Evolutionary conservation across 495 filamentous ascomycete species (phyloP).

Genomic region (Bryoglossum gracile): DNA sequence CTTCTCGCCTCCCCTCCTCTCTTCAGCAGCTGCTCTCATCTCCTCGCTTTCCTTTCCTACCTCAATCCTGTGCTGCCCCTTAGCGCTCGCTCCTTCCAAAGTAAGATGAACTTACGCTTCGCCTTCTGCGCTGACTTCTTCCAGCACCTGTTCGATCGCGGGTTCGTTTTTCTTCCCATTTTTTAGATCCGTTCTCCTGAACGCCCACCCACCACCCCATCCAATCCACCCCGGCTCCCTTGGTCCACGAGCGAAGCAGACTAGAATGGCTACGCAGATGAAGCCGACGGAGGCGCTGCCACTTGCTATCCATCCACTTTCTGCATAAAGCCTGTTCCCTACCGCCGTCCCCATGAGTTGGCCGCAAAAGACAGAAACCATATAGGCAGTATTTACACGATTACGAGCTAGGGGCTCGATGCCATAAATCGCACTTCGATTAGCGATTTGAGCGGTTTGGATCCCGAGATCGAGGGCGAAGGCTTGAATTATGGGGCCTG

Average conservation of each 20-base stretch:
- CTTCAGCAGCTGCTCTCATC: too few species aligned
- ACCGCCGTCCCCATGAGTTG: constrained; percentile 70
- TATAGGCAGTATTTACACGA: constrained; percentile 76
- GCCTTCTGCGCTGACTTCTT: constrained; percentile 5
- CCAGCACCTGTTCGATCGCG: constrained; percentile 21
- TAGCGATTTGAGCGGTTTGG: constrained; percentile 70
- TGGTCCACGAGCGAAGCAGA: constrained; percentile 56
- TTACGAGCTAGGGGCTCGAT: constrained; percentile 68
- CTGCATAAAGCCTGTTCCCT: constrained; percentile 63
- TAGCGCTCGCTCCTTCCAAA: too few species aligned
- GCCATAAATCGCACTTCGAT: constrained; percentile 61
- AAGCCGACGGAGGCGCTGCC: constrained; percentile 63
- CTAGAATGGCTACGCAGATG: constrained; percentile 48
- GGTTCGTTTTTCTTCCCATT: constrained; percentile 7
- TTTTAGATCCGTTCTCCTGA: constrained; percentile 28
- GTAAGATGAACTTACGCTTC: too few species aligned
- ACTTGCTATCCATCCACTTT: constrained; percentile 61
- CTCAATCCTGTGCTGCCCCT: too few species aligned
- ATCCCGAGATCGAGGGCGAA: constrained; percentile 64
- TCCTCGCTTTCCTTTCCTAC: too few species aligned
- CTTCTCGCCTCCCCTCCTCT: too few species aligned
- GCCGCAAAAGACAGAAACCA: constrained; percentile 66
- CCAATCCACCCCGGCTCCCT: constrained; percentile 67
- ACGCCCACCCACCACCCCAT: constrained; percentile 62
- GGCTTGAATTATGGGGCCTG: constrained; percentile 70